Percentiles rank a stretch among this genome's conserved stretches.
These are phyloP conservation scores for Sideroxylon spinosum DNA, from an alignment of 179 eudicot genomes.

Conservation along the genomic window DNA sequence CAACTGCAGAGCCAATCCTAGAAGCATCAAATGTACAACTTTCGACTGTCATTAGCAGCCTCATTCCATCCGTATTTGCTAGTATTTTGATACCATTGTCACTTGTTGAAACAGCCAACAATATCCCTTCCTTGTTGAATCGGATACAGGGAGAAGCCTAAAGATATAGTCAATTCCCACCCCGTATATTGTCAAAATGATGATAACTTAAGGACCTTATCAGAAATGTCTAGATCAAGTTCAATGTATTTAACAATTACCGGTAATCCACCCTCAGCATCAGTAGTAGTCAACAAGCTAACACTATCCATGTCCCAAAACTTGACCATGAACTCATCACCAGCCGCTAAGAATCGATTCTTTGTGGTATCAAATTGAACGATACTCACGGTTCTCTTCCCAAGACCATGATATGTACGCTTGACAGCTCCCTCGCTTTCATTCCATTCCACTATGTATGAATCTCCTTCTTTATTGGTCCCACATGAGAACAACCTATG, in stretches of 20 bases:
- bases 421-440: constrained; percentile 80
- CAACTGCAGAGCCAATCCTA: constrained; percentile 43
- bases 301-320: constrained; percentile 81
- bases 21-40: constrained; percentile 53
- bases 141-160: constrained; percentile 80
- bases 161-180: neutral
- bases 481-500: constrained; percentile 77
- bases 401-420: constrained; percentile 62
- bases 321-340: constrained; percentile 63
- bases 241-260: constrained; percentile 32
- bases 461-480: constrained; percentile 79
- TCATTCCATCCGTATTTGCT: constrained; percentile 58
- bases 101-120: constrained; percentile 70
- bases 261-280: constrained; percentile 75
- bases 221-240: neutral
- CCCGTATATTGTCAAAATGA: neutral
- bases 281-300: constrained; percentile 46
- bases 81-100: constrained; percentile 75
- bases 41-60: constrained; percentile 47
- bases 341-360: constrained; percentile 69
- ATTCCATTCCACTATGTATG: constrained; percentile 86
- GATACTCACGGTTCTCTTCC: constrained; percentile 64
- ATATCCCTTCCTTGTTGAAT: constrained; percentile 70
- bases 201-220: neutral
- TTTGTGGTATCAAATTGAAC: constrained; percentile 79